Base-by-base conservation (phyloP, 2,329 filamentous ascomycete species). In the Fusarium pilosicola region DNA sequence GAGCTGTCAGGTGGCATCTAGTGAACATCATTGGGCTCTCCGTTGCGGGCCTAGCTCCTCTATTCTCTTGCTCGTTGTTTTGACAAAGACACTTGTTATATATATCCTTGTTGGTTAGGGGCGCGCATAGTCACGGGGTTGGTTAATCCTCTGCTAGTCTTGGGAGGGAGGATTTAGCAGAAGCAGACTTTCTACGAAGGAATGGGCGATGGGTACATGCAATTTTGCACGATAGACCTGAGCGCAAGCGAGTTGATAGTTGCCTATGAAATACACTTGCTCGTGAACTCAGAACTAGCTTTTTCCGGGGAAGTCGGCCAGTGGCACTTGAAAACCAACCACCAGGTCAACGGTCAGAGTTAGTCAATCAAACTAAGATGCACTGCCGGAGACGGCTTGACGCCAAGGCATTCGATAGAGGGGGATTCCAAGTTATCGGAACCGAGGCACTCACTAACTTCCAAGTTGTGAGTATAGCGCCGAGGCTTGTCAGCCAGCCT, bases 1-100 rank as follows among this genome's bases (percentile, higher is more conserved):
- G 80, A 81, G 34, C 63, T 78, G 44, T 69, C 65, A 28, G 71
- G 77, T 52, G 74, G 76, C 65, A 75, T 79, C 56, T 78, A 59
- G 74, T 54, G 20, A 63, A 62, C 38, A 24, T 41, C 24, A 72
- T 63, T 63, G 69, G 71, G 60, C 58, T 24, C 55, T 51, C 57
- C 46, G 30, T 62, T 49, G 63, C 57, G 38, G 56, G 55, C 42
- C 49, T 51, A 46, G 30, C 32, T 39, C 26, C 14, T 49, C 34
- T 30, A 28, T 61, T 36, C 46, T 41, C 39, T 59, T 42, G 45
- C n/a, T 44, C 10, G 49, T 70, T 59, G 24, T 63, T 69, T 65
- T 68, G 32, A 59, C 60, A 52, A 63, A 36, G 45, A 13, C 26
- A 54, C 45, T 30, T 48, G 15, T 30, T 44, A 22, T 65, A 54